Evolutionary conservation across 2,329 filamentous ascomycete genomes (phyloP).

Genomic region (Colletotrichum trifolii): DNA sequence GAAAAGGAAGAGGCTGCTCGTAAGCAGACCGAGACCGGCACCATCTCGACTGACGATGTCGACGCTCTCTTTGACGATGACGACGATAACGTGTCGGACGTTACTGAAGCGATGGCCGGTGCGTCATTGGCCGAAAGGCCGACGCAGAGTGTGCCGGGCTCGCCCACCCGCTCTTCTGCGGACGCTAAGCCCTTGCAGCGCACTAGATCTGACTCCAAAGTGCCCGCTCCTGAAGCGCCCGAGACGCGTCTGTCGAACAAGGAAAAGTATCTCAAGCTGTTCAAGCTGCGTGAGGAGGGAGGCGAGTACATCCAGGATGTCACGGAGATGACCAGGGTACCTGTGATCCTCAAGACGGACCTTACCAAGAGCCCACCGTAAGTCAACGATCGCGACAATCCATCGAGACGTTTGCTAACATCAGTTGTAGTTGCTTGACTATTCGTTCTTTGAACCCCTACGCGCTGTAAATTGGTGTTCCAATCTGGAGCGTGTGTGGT

Average conservation of each 20-base stretch:
- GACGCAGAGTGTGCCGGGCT: constrained; percentile 94
- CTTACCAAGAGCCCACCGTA: constrained; percentile 99
- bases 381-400: constrained; percentile 58
- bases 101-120: constrained; percentile 91
- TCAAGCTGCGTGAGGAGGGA: constrained; percentile 89
- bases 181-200: constrained; percentile 77
- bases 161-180: constrained; percentile 77
- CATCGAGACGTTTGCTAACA: constrained; percentile 49
- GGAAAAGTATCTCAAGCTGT: constrained; percentile 94
- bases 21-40: constrained; percentile 94
- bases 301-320: constrained; percentile 99
- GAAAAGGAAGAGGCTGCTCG: constrained; percentile 92
- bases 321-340: constrained; percentile 95
- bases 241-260: constrained; percentile 89
- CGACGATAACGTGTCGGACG: constrained; percentile 86
- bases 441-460: constrained; percentile 86
- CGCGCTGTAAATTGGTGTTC: constrained; percentile 60
- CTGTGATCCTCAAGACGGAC: constrained; percentile 98
- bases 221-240: constrained; percentile 77
- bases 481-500: constrained; percentile 4
- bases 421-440: constrained; percentile 74
- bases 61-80: constrained; percentile 97
- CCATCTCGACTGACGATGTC: constrained; percentile 91
- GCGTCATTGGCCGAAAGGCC: constrained; percentile 90
- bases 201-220: constrained; percentile 93